Evolutionary conservation across 2,329 filamentous ascomycete species (phyloP).

Genomic region (Ceratocystis cacaofunesta): DNA sequence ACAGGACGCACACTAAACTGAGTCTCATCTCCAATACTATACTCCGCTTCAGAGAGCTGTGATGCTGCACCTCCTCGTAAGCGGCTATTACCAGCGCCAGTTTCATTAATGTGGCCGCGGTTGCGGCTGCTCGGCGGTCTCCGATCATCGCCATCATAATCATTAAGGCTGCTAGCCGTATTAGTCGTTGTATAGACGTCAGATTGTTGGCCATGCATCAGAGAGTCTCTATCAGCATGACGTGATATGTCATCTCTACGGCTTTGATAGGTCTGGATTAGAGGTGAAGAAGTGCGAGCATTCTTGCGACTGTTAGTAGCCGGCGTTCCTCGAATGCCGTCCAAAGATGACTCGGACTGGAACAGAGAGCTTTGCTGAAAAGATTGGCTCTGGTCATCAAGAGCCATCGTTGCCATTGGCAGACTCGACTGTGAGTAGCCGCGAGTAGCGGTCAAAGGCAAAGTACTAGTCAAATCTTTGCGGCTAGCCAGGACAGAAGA

Average conservation of each 20-base stretch:
- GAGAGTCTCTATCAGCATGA: neutral
- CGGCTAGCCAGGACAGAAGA: slow-evolving; percentile 12
- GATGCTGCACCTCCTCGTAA: slow-evolving; percentile 26
- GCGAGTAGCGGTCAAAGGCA: neutral
- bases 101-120: slow-evolving; percentile 22
- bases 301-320: neutral
- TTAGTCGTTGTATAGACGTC: slow-evolving; percentile 15
- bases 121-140: slow-evolving; percentile 21
- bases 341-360: slow-evolving; percentile 7
- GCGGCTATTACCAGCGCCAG: slow-evolving; percentile 18
- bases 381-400: neutral
- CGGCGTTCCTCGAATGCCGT: neutral
- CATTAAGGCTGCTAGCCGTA: slow-evolving; percentile 13
- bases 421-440: neutral
- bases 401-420: neutral
- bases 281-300: slow-evolving; percentile 5
- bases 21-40: slow-evolving; percentile 39
- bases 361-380: slow-evolving; percentile 13
- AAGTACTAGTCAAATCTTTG: neutral
- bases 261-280: slow-evolving; percentile 9
- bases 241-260: neutral
- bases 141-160: slow-evolving; percentile 15
- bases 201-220: slow-evolving; percentile 2
- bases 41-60: slow-evolving; percentile 32
- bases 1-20: slow-evolving; percentile 36